A percentile compares a stretch with the other conserved stretches of the same genome.
Conservation (phyloP, 1,139 yeast species). For the Protomyces macrosporus region DNA sequence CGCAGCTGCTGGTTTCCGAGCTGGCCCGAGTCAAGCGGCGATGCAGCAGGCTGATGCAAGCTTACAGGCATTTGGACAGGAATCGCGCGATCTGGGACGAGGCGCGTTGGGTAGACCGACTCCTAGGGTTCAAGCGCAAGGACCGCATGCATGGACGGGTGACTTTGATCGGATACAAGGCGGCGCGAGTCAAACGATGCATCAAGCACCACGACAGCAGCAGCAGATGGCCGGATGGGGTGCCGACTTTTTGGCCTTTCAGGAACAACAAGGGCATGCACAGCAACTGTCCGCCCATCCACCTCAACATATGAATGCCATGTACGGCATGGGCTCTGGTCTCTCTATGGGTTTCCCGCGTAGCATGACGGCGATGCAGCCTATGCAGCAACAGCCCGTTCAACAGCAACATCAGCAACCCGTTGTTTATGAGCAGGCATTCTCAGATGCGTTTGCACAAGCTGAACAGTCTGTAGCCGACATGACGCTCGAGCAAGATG, state of each 20-base stretch:
- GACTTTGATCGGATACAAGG: background rate
- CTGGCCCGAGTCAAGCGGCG: background rate
- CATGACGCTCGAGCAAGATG: background rate
- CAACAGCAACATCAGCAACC: background rate
- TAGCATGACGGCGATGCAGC: background rate
- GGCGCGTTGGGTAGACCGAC: background rate
- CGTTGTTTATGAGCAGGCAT: background rate
- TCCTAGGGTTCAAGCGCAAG: background rate
- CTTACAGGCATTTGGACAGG: background rate
- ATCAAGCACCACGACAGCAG: background rate
- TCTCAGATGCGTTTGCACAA: constrained; percentile 13
- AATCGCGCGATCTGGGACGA: background rate
- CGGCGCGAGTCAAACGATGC: background rate
- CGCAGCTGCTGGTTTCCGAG: background rate
- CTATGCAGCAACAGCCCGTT: background rate
- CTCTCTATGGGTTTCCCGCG: background rate
- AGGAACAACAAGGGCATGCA: background rate
- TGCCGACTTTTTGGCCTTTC: background rate
- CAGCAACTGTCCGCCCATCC: background rate
- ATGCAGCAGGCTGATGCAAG: background rate
- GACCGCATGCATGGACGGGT: background rate
- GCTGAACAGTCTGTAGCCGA: constrained; percentile 8
- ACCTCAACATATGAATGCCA: background rate
- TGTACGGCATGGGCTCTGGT: background rate
- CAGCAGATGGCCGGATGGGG: background rate